Base-by-base conservation (phyloP, 768 basidiomycete genomes). In the Leccinum boreale region DNA sequence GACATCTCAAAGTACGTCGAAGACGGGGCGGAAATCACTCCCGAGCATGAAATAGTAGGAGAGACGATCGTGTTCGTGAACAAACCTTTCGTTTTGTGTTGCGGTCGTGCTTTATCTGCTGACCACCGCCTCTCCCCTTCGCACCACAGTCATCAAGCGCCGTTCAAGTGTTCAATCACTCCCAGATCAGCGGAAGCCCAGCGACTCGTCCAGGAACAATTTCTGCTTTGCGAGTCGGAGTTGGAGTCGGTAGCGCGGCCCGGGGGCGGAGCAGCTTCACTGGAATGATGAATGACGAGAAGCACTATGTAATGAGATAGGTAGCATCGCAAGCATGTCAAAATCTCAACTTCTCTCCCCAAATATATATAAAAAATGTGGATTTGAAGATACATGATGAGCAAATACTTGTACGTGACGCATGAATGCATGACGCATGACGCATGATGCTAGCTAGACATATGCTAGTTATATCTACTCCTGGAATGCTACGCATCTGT, bases 1-100 rank as follows among this genome's bases (percentile, higher is more conserved):
- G 65, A 80, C 29, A 74, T 83, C 24, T 68, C 68, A 6, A 79
- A 78, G 39, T 69, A 64, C 0, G 60, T 78, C 1, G 75, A 75
- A 55, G 71, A 77, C 17, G 79, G 78, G 1, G 62, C 72, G 1
- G 76, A 76, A 26, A 68, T 81, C 26, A 74, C 75, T 0, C 80
- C 81, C 5, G 77, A 81, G 52, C 74, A 78, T 50, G 77, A 77
- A 42, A 24, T 53, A 46, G 45, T 53, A 2, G 65, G 65, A 42
- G 51, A 29, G 1, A 58, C 53, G 12, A 33, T 62, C 5, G 12
- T 59, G 65, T 65, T 8, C 47, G 50, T 21, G 0, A 28, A 44
- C 42, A 42, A 42, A 39, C 36, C 0, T 14, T 7, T 33, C 21
- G 3, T 48, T 11, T 28, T 9, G 7, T 12, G 3, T 12, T 5